Evolutionary conservation across 306 rosid genomes (phyloP).

Genomic region (Dalbergia cochinchinensis): DNA sequence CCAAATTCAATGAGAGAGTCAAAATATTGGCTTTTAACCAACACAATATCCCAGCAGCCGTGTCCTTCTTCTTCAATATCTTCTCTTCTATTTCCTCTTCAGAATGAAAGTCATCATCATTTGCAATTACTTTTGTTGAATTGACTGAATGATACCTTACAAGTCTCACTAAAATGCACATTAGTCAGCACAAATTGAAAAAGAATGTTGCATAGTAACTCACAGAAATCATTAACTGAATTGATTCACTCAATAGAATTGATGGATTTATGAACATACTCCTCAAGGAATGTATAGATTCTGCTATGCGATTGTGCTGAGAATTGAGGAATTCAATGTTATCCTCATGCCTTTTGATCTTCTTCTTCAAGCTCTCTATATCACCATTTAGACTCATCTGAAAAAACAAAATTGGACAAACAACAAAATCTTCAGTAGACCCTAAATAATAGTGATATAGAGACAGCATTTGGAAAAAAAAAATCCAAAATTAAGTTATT

Average conservation of each 20-base stretch:
- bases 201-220: constrained; percentile 17
- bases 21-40: constrained; percentile 58
- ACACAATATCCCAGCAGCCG: constrained; percentile 79
- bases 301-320: constrained; percentile 55
- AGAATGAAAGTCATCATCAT: constrained; percentile 44
- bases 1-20: constrained; percentile 48
- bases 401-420: neutral
- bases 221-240: neutral
- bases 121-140: constrained; percentile 45
- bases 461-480: no score
- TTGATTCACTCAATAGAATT: neutral
- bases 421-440: no score
- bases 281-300: constrained; percentile 60
- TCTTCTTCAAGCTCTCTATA: constrained; percentile 32
- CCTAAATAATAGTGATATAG: no score
- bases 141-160: constrained; percentile 59
- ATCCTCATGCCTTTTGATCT: constrained; percentile 58
- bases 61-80: constrained; percentile 66
- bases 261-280: constrained; percentile 46
- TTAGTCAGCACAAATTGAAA: constrained; percentile 36
- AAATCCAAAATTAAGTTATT: no score
- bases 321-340: constrained; percentile 63
- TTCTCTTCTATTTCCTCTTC: constrained; percentile 68
- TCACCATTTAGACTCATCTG: constrained; percentile 42
- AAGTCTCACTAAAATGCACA: constrained; percentile 60